A percentile compares a stretch with the other conserved stretches of the same genome.
These are phyloP conservation scores for Aspergillus ruber DNA, from an alignment of 2,329 filamentous ascomycete genomes.

Conservation along the genomic window DNA sequence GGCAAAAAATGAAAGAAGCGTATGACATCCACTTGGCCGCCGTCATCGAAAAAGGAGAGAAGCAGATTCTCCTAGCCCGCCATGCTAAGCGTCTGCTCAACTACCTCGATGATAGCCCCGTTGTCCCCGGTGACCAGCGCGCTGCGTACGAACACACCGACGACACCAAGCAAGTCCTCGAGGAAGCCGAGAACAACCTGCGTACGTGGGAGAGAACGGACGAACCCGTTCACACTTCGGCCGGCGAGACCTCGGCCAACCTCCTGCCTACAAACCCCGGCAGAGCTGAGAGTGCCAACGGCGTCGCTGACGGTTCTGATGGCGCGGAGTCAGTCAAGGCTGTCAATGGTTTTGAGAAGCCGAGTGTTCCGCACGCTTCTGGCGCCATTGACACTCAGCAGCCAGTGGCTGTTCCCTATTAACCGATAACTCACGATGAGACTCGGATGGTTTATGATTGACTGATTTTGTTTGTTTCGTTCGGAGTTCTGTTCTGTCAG, in stretches of 20 bases:
- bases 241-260: conserved; percentile 41
- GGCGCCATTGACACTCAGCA: conserved; percentile 6
- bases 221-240: conserved; percentile 48
- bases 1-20: conserved; percentile 92
- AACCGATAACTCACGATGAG: not conserved
- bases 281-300: conserved; percentile 2
- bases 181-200: conserved; percentile 86
- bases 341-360: not conserved
- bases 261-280: conserved; percentile 24
- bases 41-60: conserved; percentile 92
- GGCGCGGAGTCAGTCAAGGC: not conserved
- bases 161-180: conserved; percentile 76
- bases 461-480: too few species aligned
- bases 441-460: too few species aligned
- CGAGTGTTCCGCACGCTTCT: not conserved
- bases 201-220: conserved; percentile 61
- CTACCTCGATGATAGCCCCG: conserved; percentile 80
- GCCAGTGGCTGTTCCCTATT: conserved; percentile 8
- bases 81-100: conserved; percentile 80
- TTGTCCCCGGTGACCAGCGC: conserved; percentile 76
- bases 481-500: too few species aligned
- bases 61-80: conserved; percentile 88
- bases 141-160: conserved; percentile 59
- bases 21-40: conserved; percentile 84
- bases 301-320: not conserved